These are phyloP conservation scores for Sanguinoderma infundibulare DNA, from an alignment of 1,284 basidiomycete species.

Conservation along the genomic window DNA sequence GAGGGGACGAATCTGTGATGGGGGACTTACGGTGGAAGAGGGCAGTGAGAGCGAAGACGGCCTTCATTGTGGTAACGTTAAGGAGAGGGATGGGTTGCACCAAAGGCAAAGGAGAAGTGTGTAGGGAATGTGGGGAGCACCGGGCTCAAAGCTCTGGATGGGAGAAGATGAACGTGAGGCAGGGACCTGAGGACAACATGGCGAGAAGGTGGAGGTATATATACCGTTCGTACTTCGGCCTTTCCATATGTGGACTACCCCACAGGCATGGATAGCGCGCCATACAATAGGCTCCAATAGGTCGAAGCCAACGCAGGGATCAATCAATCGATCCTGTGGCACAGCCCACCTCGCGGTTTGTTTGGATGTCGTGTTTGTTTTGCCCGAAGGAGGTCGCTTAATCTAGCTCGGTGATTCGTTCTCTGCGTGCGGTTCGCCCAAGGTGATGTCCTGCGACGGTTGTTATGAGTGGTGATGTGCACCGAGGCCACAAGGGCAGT, in stretches of 20 bases:
- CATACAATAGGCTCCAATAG: not conserved
- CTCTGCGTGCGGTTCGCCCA: not conserved
- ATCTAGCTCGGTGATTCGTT: not conserved
- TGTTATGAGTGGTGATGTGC: slow-evolving; percentile 1
- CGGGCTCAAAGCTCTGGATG: slow-evolving; percentile 6
- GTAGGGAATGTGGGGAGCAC: slow-evolving; percentile 4
- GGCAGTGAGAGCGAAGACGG: not conserved
- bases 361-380: not conserved
- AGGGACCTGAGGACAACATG: not conserved
- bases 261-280: not conserved
- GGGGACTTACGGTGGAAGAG: slow-evolving; percentile 3
- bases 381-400: not conserved
- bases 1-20: not conserved
- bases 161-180: slow-evolving; percentile 3
- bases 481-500: not conserved
- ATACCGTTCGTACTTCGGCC: not conserved
- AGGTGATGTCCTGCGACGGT: slow-evolving; percentile 2
- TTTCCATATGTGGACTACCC: not conserved
- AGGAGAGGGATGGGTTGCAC: not conserved
- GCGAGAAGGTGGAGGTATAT: not conserved
- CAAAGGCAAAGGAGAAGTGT: not conserved
- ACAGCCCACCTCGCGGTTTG: not conserved
- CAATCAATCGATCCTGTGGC: not conserved
- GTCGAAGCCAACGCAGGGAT: not conserved
- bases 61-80: slow-evolving; percentile 3